phyloP scores from a whole-genome alignment of 176 grass and related monocot genomes.

The Carex scoparia region DNA sequence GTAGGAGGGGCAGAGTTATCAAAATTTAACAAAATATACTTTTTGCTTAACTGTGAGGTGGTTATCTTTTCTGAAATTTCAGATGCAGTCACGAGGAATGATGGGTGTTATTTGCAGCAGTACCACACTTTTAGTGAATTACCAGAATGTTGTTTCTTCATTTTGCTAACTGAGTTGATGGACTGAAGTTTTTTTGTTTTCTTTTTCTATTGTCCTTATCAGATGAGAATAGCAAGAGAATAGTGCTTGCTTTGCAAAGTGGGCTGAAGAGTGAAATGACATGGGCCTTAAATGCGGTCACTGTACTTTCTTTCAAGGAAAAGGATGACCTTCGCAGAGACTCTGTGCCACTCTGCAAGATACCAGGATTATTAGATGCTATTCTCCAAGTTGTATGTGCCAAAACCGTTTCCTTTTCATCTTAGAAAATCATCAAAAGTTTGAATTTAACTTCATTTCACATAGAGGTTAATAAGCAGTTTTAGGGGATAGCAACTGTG shows the following conservation, averaged over 20 bases:
- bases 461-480: background rate
- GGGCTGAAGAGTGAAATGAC: conserved; percentile 92
- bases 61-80: background rate
- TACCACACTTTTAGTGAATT: background rate
- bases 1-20: background rate
- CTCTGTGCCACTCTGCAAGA: conserved; percentile 77
- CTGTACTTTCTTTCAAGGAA: conserved; percentile 93
- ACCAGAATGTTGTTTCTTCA: conserved; percentile 2
- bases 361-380: conserved; percentile 85
- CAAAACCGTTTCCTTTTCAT: conserved; percentile 8
- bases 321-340: conserved; percentile 88
- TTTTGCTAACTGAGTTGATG: conserved; percentile 1
- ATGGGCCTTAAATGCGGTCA: conserved; percentile 92
- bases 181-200: background rate
- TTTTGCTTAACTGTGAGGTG: background rate
- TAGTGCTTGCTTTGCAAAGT: conserved; percentile 96
- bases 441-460: background rate
- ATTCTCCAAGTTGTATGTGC: conserved; percentile 96
- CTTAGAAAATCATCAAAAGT: background rate
- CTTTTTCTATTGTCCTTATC: conserved; percentile 23
- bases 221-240: conserved; percentile 99
- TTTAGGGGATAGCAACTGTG: background rate
- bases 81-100: conserved; percentile 9
- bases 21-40: background rate
- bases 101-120: conserved; percentile 2